Conservation (phyloP, 345 rosid species). For the Pugionium cornutum region DNA sequence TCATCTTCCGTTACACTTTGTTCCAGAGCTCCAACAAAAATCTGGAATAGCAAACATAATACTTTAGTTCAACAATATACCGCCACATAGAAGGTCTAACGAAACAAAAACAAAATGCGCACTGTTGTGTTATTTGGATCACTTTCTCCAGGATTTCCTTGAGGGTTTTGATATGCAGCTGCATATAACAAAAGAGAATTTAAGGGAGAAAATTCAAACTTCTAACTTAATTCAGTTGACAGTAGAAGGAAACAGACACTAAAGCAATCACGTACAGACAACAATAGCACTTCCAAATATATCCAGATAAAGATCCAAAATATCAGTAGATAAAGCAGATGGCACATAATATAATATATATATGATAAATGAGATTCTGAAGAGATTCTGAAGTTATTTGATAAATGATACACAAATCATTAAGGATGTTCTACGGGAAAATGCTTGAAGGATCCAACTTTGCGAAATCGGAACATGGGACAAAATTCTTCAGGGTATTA, state of each 20-base stretch:
- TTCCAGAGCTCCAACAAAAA: conserved; percentile 93
- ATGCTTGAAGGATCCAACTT: background rate
- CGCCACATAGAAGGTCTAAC: conserved; percentile 1
- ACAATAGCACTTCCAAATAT: conserved; percentile 1
- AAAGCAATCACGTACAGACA: conserved; percentile 7
- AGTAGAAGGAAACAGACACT: conserved; percentile 34
- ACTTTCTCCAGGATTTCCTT: conserved; percentile 77
- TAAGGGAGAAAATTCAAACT: conserved; percentile 4
- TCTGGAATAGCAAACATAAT: conserved; percentile 50
- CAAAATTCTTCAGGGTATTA: background rate
- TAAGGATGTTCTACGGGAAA: background rate
- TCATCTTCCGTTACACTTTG: conserved; percentile 80
- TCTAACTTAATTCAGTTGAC: conserved; percentile 26
- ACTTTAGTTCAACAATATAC: conserved; percentile 19
- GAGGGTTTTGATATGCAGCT: conserved; percentile 71
- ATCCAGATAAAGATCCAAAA: conserved; percentile 7
- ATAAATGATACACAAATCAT: background rate
- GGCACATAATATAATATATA: background rate
- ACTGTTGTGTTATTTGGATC: conserved; percentile 97
- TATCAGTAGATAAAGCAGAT: conserved; percentile 13
- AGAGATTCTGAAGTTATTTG: conserved; percentile 21
- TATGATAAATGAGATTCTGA: background rate
- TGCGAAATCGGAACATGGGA: conserved; percentile 10
- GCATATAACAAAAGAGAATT: conserved; percentile 45
- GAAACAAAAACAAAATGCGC: conserved; percentile 48